Evolutionary conservation across 345 rosid genomes (phyloP), one percentile per base, ranked within the genome.

Genomic region (Limnanthes douglasii): DNA sequence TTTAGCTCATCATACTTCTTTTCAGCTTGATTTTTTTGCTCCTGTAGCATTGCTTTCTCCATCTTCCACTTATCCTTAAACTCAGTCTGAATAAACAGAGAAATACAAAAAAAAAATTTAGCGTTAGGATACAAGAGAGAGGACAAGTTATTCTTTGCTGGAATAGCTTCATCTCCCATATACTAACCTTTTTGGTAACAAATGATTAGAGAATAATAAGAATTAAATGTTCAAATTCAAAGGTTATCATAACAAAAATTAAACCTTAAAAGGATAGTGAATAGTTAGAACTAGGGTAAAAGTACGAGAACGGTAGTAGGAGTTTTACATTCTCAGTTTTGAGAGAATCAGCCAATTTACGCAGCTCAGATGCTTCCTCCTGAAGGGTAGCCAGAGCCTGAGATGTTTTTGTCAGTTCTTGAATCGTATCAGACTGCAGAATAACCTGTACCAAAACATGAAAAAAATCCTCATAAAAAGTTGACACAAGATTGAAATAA

Each of bases 341-440:
- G 19, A 30, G 69, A 15, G 56, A 45, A 66, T 70, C 86, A 10
- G 78, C 72, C 55, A 57, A 46, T 62, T 67, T 74, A 39, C 69
- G 82, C 56, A 77, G 65, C 34, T 64, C 78, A 49, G 74, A 70
- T 37, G 76, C 73, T 61, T 90, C 86, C 49, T 70, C 69, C 52
- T 80, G 86, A 51, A 84, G 59, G 15, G 55, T 38, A 41, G 75
- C 69, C 67, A 80, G 68, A 40, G 68, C 75, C 46, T 80, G 75
- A 8, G 98, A 90, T 28, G 95, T 76, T 65, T 68, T 79, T 8
- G 81, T 68, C 56, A 83, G 62, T 70, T 90, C 98, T 54, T 80
- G 90, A 50, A 90, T 90, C 33, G 98, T 76, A 63, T 84, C 98
- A 13, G 98, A 80, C 64, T 79, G 98, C 44, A 84, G 54, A 56